phyloP scores from a whole-genome alignment of 192 early-diverging fungal genomes.

The Backusella psychrophila region DNA sequence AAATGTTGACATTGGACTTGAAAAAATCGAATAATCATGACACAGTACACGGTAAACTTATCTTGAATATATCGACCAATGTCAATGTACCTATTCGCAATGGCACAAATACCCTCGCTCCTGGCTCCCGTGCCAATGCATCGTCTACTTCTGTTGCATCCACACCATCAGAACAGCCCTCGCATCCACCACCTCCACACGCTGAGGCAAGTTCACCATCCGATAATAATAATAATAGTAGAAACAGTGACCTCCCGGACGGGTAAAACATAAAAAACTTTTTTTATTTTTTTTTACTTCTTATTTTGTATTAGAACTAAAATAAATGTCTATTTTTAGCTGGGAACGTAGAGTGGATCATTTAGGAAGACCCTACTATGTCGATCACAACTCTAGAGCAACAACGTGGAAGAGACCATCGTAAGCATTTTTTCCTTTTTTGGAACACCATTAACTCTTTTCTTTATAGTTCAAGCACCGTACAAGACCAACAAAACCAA shows the following conservation, averaged over 20 bases:
- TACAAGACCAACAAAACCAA: slow-evolving; percentile 47
- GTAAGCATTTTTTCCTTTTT: slow-evolving; percentile 11
- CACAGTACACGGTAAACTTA: slow-evolving; percentile 83
- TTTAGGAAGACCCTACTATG: slow-evolving; percentile 92
- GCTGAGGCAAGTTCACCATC: background rate
- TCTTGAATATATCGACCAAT: slow-evolving; percentile 69
- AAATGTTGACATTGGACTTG: slow-evolving; percentile 89
- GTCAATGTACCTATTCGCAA: slow-evolving; percentile 40
- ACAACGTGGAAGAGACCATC: slow-evolving; percentile 86
- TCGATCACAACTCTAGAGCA: slow-evolving; percentile 91
- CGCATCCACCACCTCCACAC: slow-evolving; percentile 16
- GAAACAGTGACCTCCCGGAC: slow-evolving; percentile 20
- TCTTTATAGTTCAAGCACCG: slow-evolving; percentile 28
- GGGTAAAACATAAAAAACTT: background rate
- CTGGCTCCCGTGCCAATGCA: background rate
- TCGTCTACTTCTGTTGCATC: background rate
- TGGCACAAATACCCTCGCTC: slow-evolving; percentile 11
- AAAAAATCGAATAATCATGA: slow-evolving; percentile 84
- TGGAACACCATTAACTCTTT: background rate
- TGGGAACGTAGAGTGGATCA: slow-evolving; percentile 97
- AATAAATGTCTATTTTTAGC: slow-evolving; percentile 27
- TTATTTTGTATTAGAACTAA: slow-evolving; percentile 73
- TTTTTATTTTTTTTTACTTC: background rate
- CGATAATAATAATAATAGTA: background rate
- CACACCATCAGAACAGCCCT: background rate